A percentile compares a stretch with the other conserved stretches of the same genome.
Conservation (phyloP, 371 early-diverging fungal species). For the Syncephalis plumigaleata region DNA sequence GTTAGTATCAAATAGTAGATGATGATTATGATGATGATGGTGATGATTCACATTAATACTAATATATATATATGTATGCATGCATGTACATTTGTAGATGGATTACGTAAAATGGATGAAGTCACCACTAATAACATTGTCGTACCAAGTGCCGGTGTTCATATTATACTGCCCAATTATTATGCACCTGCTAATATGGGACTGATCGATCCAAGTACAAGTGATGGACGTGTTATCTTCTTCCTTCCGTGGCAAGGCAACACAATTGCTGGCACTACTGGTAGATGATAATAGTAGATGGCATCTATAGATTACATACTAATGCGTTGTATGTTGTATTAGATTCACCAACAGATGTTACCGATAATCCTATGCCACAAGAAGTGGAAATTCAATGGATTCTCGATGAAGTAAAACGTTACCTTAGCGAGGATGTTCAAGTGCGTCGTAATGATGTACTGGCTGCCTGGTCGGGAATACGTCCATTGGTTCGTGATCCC, state of each 20-base stretch:
- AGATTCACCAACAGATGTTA: conserved; percentile 74
- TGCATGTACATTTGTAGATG: conserved; percentile 19
- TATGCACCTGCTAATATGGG: conserved; percentile 94
- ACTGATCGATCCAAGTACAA: conserved; percentile 91
- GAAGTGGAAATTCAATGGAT: conserved; percentile 96
- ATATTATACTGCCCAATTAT: conserved; percentile 90
- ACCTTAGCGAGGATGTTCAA: conserved; percentile 70
- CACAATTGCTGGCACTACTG: conserved; percentile 95
- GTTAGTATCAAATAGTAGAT: no score
- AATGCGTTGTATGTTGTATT: no score
- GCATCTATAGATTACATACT: no score
- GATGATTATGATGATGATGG: no score
- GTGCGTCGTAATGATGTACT: conserved; percentile 91
- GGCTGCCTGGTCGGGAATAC: conserved; percentile 97
- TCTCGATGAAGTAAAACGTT: conserved; percentile 81
- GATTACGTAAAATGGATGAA: conserved; percentile 78
- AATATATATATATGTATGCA: background rate
- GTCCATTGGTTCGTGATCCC: conserved; percentile 97
- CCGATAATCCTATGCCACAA: conserved; percentile 66
- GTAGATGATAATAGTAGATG: no score
- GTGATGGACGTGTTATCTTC: conserved; percentile 97
- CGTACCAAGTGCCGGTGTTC: conserved; percentile 91
- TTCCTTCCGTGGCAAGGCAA: conserved; percentile 98
- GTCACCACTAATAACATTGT: conserved; percentile 65
- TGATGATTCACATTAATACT: background rate